Percentiles rank a stretch among this genome's conserved stretches.
These are phyloP conservation scores for Helianthus annuus DNA, from an alignment of 129 eudicot genomes.

Conservation along the genomic window DNA sequence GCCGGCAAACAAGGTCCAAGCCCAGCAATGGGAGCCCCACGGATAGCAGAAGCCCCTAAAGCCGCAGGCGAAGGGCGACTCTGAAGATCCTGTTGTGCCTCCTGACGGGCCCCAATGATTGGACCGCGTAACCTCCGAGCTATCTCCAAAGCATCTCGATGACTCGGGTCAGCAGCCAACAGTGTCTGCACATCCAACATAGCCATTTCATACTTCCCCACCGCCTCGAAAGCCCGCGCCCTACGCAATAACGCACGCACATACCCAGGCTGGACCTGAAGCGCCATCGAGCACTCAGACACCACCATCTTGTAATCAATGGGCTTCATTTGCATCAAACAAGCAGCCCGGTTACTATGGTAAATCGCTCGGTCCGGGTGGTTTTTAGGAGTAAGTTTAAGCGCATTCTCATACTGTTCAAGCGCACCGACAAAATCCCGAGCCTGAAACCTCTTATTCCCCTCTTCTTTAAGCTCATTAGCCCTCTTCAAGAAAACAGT, in stretches of 20 bases:
- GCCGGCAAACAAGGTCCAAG: slow-evolving; percentile 94
- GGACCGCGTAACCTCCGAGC: slow-evolving; percentile 60
- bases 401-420: slow-evolving; percentile 77
- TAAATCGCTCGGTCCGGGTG: slow-evolving; percentile 87
- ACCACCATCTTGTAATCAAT: slow-evolving; percentile 77
- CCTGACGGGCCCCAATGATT: slow-evolving; percentile 63
- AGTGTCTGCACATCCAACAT: slow-evolving; percentile 76
- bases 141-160: slow-evolving; percentile 82
- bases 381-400: slow-evolving; percentile 73
- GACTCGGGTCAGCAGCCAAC: slow-evolving; percentile 60
- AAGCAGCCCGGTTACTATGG: slow-evolving; percentile 91
- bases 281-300: slow-evolving; percentile 80
- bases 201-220: slow-evolving; percentile 83
- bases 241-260: slow-evolving; percentile 84
- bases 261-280: slow-evolving; percentile 79
- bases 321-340: slow-evolving; percentile 99
- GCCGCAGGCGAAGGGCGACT: slow-evolving; percentile 99
- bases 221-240: slow-evolving; percentile 92
- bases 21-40: slow-evolving; percentile 88
- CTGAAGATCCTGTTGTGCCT: slow-evolving; percentile 84
- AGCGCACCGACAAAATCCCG: slow-evolving; percentile 86
- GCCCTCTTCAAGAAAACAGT: slow-evolving; percentile 81
- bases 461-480: slow-evolving; percentile 87
- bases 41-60: slow-evolving; percentile 93
- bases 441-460: slow-evolving; percentile 81